A percentile compares a stretch with the other conserved stretches of the same genome.
These are phyloP conservation scores for Chlamydomonas sp. DNA, from an alignment of 139 green algal species.

Conservation along the genomic window DNA sequence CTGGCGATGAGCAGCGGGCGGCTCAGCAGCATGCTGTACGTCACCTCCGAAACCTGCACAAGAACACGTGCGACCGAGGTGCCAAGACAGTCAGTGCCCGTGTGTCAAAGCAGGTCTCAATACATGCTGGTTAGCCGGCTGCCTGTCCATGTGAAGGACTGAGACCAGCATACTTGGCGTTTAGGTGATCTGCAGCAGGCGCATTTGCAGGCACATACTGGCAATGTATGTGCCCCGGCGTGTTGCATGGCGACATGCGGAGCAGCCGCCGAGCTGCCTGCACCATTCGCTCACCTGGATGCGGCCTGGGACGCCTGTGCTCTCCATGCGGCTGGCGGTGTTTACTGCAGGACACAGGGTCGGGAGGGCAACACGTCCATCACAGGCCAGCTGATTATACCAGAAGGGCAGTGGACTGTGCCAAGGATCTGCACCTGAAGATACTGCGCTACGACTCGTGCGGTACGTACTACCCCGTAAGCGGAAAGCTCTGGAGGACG, in stretches of 20 bases:
- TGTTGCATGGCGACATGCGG: not conserved
- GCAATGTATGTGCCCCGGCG: not conserved
- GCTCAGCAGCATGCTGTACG: not conserved
- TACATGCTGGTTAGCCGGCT: too few species aligned
- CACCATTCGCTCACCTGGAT: conserved; percentile 25
- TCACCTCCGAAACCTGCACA: conserved; percentile 30
- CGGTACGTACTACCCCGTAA: not conserved
- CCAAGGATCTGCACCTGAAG: not conserved
- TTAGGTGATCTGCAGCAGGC: too few species aligned
- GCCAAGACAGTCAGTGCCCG: not conserved
- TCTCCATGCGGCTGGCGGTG: conserved; percentile 44
- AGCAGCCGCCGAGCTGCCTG: not conserved
- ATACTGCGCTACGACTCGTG: not conserved
- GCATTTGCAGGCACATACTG: not conserved
- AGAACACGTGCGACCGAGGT: not conserved
- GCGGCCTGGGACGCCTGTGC: conserved; percentile 16
- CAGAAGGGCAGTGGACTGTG: not conserved
- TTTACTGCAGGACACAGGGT: conserved; percentile 20
- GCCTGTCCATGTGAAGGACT: too few species aligned
- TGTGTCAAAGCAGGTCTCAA: not conserved
- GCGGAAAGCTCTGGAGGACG: not conserved
- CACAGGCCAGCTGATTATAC: too few species aligned
- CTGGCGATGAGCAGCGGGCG: not conserved
- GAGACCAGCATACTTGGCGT: too few species aligned
- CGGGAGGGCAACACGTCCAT: not conserved